Conservation (phyloP, 2,329 filamentous ascomycete species). For the Microdochium bolleyi region DNA sequence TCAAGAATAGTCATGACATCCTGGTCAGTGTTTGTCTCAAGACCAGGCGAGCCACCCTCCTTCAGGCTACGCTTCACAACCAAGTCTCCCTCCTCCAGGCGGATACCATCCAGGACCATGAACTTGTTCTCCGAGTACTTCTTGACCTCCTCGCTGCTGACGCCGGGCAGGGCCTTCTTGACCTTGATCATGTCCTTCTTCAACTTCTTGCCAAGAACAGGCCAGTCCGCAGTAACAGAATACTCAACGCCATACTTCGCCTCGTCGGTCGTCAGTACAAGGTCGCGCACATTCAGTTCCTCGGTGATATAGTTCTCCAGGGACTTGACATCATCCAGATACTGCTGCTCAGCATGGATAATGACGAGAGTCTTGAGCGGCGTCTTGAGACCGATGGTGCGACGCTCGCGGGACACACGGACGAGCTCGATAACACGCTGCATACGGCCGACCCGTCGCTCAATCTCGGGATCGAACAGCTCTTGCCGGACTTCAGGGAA, state of each 20-base stretch:
- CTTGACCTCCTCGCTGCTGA: conserved; percentile 77
- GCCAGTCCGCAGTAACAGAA: conserved; percentile 85
- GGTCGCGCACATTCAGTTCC: conserved; percentile 82
- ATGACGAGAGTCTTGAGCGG: conserved; percentile 85
- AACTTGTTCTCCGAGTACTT: conserved; percentile 64
- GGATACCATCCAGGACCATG: conserved; percentile 80
- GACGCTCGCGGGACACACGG: conserved; percentile 77
- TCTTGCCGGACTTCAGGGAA: conserved; percentile 87
- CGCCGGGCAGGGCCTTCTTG: conserved; percentile 76
- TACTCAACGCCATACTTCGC: conserved; percentile 89
- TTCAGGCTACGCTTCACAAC: conserved; percentile 73
- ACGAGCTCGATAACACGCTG: conserved; percentile 91
- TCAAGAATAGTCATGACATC: conserved; percentile 92
- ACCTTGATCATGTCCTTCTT: conserved; percentile 91
- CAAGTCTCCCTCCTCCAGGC: conserved; percentile 73
- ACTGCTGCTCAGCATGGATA: conserved; percentile 74
- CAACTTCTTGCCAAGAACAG: conserved; percentile 89
- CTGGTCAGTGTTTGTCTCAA: conserved; percentile 82
- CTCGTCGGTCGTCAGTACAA: conserved; percentile 80
- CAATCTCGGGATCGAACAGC: conserved; percentile 78
- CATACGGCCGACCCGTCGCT: conserved; percentile 84
- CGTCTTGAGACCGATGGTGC: conserved; percentile 79
- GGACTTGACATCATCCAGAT: conserved; percentile 78
- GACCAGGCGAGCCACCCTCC: conserved; percentile 63
- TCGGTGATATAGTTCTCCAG: conserved; percentile 84